phyloP scores from a whole-genome alignment of 306 rosid species.

The Pterocarpus macrocarpus region DNA sequence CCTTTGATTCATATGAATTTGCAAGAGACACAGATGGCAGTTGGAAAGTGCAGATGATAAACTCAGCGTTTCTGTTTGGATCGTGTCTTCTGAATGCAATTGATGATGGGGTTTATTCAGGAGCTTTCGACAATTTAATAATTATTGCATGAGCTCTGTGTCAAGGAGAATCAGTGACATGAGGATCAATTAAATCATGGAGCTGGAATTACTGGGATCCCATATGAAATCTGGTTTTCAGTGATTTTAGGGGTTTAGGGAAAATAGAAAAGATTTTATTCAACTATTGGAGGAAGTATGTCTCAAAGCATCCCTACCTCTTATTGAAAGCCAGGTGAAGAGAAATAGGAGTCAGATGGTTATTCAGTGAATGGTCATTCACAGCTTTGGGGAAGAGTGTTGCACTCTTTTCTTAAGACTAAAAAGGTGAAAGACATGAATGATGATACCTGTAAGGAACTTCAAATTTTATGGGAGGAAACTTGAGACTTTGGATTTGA shows the following conservation, averaged over 20 bases:
- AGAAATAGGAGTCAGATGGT: background rate
- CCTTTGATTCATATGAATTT: background rate
- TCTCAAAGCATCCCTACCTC: background rate
- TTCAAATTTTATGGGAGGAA: constrained; percentile 44
- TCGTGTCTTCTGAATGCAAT: constrained; percentile 64
- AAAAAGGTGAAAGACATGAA: constrained; percentile 34
- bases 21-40: constrained; percentile 42
- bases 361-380: background rate
- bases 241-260: constrained; percentile 8
- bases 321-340: constrained; percentile 7
- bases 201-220: background rate
- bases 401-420: constrained; percentile 35
- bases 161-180: background rate
- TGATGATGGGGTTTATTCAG: constrained; percentile 58
- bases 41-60: constrained; percentile 58
- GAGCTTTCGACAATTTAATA: constrained; percentile 61
- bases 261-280: background rate
- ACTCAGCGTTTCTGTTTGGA: constrained; percentile 69
- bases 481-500: constrained; percentile 34
- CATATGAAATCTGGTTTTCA: background rate
- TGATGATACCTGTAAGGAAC: background rate
- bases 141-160: constrained; percentile 67
- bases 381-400: constrained; percentile 39
- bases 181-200: background rate
- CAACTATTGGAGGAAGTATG: constrained; percentile 22